Evolutionary conservation across 768 basidiomycete species (phyloP).

Genomic region (Crepidotus variabilis): DNA sequence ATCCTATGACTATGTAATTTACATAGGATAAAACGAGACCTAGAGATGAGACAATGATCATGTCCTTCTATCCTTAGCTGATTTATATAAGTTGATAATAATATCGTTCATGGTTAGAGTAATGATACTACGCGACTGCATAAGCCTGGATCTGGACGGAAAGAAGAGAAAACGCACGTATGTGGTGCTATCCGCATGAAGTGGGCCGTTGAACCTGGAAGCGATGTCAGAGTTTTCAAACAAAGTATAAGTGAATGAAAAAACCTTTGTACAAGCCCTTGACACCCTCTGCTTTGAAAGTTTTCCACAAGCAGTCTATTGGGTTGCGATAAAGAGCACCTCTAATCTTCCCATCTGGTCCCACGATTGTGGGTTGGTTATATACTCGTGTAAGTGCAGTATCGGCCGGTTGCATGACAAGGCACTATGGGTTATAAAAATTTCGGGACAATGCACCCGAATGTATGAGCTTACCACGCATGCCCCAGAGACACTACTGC

Average conservation of each 20-base stretch:
- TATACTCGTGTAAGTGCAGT: constrained; percentile 93
- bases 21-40: no score
- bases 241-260: constrained; percentile 1
- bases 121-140: constrained; percentile 56
- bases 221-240: not conserved
- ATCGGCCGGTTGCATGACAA: constrained; percentile 94
- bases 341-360: constrained; percentile 66
- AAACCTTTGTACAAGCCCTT: constrained; percentile 94
- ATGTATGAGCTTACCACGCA: constrained; percentile 69
- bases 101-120: constrained; percentile 88
- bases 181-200: constrained; percentile 91
- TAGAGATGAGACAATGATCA: not conserved
- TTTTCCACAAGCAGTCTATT: constrained; percentile 97
- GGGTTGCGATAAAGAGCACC: constrained; percentile 88
- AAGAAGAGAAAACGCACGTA: constrained; percentile 50
- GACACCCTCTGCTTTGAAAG: constrained; percentile 83
- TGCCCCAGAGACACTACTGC: constrained; percentile 84
- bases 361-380: constrained; percentile 80
- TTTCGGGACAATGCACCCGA: not conserved
- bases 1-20: not conserved
- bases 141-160: not conserved
- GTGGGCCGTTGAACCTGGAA: constrained; percentile 84
- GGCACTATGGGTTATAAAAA: constrained; percentile 42
- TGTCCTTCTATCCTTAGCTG: constrained; percentile 65
- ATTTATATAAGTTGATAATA: constrained; percentile 66